A percentile compares a stretch with the other conserved stretches of the same genome.
These are phyloP conservation scores for Cyberlindnera mycetangii DNA, from an alignment of 805 yeast species.

Conservation along the genomic window DNA sequence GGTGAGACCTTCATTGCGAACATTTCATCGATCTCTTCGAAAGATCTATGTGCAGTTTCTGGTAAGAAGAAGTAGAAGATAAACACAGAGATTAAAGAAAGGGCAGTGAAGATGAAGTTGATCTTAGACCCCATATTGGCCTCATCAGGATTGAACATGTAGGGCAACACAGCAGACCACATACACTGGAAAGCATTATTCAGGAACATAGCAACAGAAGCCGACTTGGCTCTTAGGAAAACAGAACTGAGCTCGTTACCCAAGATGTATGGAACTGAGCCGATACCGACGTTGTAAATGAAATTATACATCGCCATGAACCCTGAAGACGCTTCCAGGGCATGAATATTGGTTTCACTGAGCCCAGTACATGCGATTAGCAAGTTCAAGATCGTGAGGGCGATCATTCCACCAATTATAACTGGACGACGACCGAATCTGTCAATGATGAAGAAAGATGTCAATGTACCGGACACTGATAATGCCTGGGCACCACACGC, in stretches of 20 bases:
- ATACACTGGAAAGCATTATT: constrained; percentile 32
- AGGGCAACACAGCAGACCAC: constrained; percentile 40
- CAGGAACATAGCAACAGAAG: constrained; percentile 25
- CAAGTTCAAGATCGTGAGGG: constrained; percentile 25
- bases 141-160: constrained; percentile 41
- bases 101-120: constrained; percentile 41
- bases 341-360: constrained; percentile 9
- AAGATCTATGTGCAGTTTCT: constrained; percentile 51
- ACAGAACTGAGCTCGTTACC: constrained; percentile 37
- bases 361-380: constrained; percentile 28
- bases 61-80: constrained; percentile 50
- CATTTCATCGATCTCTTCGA: constrained; percentile 53
- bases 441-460: constrained; percentile 32
- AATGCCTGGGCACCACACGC: constrained; percentile 32
- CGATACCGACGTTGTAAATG: constrained; percentile 35
- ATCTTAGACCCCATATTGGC: constrained; percentile 43
- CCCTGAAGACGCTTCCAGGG: constrained; percentile 25
- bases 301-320: constrained; percentile 30
- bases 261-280: constrained; percentile 36
- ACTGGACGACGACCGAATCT: constrained; percentile 31
- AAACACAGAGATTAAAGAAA: constrained; percentile 28
- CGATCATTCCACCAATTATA: constrained; percentile 29
- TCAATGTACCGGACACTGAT: constrained; percentile 31
- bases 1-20: constrained; percentile 34
- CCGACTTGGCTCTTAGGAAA: constrained; percentile 37